Base-by-base conservation (phyloP, 2,329 filamentous ascomycete genomes). In the Zymoseptoria crescenta region DNA sequence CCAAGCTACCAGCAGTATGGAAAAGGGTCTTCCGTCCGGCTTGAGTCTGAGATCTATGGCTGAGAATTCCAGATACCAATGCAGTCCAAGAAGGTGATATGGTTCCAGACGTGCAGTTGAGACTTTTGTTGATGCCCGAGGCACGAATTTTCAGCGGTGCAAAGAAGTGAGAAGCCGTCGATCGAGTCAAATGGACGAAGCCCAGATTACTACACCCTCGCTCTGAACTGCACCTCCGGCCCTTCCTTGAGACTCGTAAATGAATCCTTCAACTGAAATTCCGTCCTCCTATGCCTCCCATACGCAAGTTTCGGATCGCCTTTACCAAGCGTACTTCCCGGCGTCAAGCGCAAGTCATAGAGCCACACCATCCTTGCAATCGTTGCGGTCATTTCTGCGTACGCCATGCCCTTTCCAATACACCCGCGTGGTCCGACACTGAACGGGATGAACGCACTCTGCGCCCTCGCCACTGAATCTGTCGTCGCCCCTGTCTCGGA, bases 341-440 rank as follows among this genome's bases (percentile, higher is more conserved):
- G 59, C 16, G 60, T 60, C 16, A 65, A 54, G 8, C 64, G 54
- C 62, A 65, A 60, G 24, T 65, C 64, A 45, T 64, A 65, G 53
- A 65, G 49, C 49, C 55, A 62, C 10, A 64, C 50, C 45, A 60
- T 54, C 10, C 62, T 49, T 6, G 62, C 64, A n/a, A 65, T 48
- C 13, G 64, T 60, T 8, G 59, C 41, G n/a, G 55, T 64, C 28
- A 65, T 54, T 56, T 65, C 62, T n/a, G 62, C 56, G 8, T 64
- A 65, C 5, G 64, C 64, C 64, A 64, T 62, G 2, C 62, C 57
- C 56, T 65, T 64, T 1, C 64, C 64, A 35, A 65, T 65, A 41
- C 64, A 65, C 7, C 64, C 62, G 35, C 64, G 41, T 41, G 64
- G 59, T 8, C 64, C 64, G 8, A 65, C 56, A 24, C 58, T 61